Conservation (phyloP, 495 filamentous ascomycete species). For the Penicillium antarcticum region DNA sequence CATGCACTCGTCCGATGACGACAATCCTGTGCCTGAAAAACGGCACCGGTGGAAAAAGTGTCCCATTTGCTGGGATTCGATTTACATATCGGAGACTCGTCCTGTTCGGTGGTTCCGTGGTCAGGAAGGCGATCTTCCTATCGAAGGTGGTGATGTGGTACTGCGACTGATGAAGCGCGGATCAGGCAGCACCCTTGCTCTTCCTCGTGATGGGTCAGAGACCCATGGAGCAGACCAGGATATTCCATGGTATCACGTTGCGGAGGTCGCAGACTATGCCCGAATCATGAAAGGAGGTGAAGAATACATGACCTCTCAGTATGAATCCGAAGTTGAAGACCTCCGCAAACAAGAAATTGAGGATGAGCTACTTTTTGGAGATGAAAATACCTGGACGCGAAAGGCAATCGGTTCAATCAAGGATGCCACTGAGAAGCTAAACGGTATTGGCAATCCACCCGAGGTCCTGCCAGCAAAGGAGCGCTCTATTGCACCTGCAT, state of each 20-base stretch:
- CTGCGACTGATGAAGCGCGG: conserved; percentile 77
- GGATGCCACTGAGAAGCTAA: conserved; percentile 67
- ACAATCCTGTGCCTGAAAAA: conserved; percentile 59
- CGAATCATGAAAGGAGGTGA: conserved; percentile 92
- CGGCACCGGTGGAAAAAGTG: conserved; percentile 89
- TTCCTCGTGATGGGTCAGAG: conserved; percentile 81
- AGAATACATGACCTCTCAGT: conserved; percentile 80
- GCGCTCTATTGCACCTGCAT: conserved; percentile 43
- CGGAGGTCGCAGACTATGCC: conserved; percentile 91
- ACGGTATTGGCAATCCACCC: conserved; percentile 70
- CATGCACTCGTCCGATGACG: conserved; percentile 81
- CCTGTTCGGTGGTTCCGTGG: conserved; percentile 90
- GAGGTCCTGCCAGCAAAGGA: conserved; percentile 39
- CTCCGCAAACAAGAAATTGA: conserved; percentile 74
- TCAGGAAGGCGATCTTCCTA: conserved; percentile 75
- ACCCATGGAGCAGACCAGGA: conserved; percentile 62
- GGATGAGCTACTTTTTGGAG: conserved; percentile 90
- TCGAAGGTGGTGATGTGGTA: conserved; percentile 85
- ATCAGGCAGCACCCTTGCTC: conserved; percentile 75
- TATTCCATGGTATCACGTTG: conserved; percentile 91
- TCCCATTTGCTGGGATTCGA: conserved; percentile 88
- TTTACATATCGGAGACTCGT: conserved; percentile 83
- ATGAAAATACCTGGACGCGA: conserved; percentile 86
- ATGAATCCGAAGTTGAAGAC: conserved; percentile 70
- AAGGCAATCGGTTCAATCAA: conserved; percentile 72